These are phyloP conservation scores for Phialophora expanda DNA, from an alignment of 2,329 filamentous ascomycete species.

Conservation along the genomic window DNA sequence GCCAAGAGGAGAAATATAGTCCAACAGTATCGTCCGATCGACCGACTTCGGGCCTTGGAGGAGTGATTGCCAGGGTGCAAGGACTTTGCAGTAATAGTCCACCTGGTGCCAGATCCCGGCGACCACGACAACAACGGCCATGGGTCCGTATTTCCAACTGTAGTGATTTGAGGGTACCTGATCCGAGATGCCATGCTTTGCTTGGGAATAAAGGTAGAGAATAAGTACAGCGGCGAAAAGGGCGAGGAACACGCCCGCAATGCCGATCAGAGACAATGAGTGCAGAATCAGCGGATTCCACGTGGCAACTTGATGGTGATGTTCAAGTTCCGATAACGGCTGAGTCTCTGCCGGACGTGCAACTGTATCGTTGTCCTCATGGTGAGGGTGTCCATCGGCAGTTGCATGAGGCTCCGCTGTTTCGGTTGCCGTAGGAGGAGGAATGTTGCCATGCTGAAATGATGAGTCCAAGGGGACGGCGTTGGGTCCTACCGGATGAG, in stretches of 20 bases:
- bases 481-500: no score
- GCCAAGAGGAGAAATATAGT: conserved; percentile 43
- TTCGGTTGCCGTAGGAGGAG: no score
- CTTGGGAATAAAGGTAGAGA: conserved; percentile 6
- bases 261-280: neutral
- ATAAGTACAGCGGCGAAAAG: conserved; percentile 12
- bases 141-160: conserved; percentile 34
- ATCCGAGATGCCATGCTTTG: conserved; percentile 9
- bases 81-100: conserved; percentile 36
- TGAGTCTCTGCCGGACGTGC: no score
- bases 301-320: no score
- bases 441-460: no score
- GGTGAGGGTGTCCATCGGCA: no score
- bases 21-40: conserved; percentile 41
- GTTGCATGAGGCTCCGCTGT: no score
- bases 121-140: conserved; percentile 40
- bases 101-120: conserved; percentile 19
- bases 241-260: conserved; percentile 3
- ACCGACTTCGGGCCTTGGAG: conserved; percentile 39
- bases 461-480: no score
- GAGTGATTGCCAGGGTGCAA: conserved; percentile 43
- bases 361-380: no score
- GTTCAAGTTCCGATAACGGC: no score
- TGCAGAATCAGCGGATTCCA: neutral
- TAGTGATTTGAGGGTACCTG: conserved; percentile 28